Conservation (phyloP, 768 basidiomycete genomes). For the Lactifluus pinguis region DNA sequence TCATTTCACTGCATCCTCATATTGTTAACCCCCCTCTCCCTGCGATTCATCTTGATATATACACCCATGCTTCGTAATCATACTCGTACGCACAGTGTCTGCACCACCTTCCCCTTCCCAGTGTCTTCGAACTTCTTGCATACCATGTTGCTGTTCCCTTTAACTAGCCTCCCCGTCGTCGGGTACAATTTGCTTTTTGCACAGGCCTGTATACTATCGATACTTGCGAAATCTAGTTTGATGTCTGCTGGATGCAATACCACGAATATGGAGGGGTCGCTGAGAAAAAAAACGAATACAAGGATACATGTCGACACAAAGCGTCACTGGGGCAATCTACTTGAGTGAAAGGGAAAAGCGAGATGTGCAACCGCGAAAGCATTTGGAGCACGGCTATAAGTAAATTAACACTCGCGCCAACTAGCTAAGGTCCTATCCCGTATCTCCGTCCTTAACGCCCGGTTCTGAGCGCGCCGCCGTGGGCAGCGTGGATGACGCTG, state of each 20-base stretch:
- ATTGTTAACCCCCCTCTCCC: conserved; percentile 13
- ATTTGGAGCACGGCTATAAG: not conserved
- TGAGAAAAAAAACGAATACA: conserved; percentile 7
- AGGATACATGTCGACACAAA: conserved; percentile 15
- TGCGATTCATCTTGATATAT: conserved; percentile 18
- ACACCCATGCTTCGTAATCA: conserved; percentile 20
- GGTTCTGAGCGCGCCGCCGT: conserved; percentile 48
- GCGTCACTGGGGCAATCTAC: conserved; percentile 4
- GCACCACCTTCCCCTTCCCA: conserved; percentile 17
- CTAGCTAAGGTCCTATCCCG: conserved; percentile 36
- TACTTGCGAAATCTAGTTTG: conserved; percentile 19
- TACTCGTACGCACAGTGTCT: conserved; percentile 22
- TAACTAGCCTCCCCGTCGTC: conserved; percentile 24
- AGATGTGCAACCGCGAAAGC: conserved; percentile 7
- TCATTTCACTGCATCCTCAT: conserved; percentile 16
- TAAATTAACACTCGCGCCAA: not conserved
- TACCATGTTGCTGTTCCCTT: conserved; percentile 22
- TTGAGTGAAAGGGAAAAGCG: not conserved
- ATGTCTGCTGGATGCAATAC: conserved; percentile 10
- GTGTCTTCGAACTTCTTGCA: conserved; percentile 24
- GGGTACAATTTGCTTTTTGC: conserved; percentile 24
- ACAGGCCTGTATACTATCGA: conserved; percentile 24
- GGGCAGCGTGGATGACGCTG: conserved; percentile 24
- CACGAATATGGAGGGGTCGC: not conserved
- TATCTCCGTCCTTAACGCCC: conserved; percentile 66